These are phyloP conservation scores for Chimonanthus salicifolius DNA, from an alignment of 164 flowering plant species.

Conservation along the genomic window DNA sequence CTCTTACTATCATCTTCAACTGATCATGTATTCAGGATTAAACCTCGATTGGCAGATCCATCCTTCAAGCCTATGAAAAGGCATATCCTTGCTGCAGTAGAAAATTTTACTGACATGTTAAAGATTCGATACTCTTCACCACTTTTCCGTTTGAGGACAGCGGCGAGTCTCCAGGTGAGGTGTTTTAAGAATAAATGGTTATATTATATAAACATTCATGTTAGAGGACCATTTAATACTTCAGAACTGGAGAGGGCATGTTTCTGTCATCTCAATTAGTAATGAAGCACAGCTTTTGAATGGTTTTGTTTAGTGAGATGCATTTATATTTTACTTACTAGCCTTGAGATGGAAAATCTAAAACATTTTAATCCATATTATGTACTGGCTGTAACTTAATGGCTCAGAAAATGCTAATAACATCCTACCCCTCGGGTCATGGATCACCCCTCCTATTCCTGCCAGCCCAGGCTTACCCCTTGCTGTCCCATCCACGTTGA, in stretches of 20 bases:
- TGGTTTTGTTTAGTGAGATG: background rate
- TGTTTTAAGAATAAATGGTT: background rate
- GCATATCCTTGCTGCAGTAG: constrained; percentile 73
- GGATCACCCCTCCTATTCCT: no score
- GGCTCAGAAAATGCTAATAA: no score
- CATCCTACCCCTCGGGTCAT: no score
- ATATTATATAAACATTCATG: background rate
- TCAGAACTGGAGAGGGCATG: no score
- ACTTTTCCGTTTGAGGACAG: constrained; percentile 73
- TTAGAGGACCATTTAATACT: background rate
- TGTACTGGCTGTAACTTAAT: no score
- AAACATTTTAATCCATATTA: no score
- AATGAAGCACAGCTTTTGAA: background rate
- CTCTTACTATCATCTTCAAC: background rate
- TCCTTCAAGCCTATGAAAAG: constrained; percentile 69
- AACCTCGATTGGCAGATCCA: constrained; percentile 73
- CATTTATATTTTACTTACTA: no score
- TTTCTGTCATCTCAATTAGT: background rate
- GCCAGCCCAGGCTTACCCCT: no score
- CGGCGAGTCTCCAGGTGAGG: constrained; percentile 71
- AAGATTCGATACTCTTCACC: constrained; percentile 87
- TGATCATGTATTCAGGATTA: constrained; percentile 46
- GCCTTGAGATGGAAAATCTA: no score
- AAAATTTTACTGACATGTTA: constrained; percentile 53
- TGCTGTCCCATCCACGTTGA: no score